These are phyloP conservation scores for Diphasiastrum complanatum DNA, from an alignment of 83 land plant genomes.

Conservation along the genomic window DNA sequence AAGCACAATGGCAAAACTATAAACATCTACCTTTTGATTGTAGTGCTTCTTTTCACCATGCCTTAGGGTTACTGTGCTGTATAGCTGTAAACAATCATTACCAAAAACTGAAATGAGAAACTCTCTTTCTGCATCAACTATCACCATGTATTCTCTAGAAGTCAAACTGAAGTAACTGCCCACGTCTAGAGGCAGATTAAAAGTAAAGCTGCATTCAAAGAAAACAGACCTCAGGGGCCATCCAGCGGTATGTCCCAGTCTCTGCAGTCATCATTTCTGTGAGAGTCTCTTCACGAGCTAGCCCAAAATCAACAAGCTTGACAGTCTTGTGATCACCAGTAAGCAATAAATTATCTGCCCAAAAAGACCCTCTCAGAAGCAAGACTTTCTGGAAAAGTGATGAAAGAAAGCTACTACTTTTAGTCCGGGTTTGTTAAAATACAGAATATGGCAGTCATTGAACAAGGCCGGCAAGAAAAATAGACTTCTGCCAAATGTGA, in stretches of 20 bases:
- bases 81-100: constrained; percentile 39
- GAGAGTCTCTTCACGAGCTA: constrained; percentile 80
- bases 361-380: neutral
- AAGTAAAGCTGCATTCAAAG: constrained; percentile 1
- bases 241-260: constrained; percentile 75
- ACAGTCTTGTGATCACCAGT: constrained; percentile 79
- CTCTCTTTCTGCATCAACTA: neutral
- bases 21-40: constrained; percentile 77
- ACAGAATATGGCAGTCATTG: no score
- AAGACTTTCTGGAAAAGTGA: neutral
- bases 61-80: constrained; percentile 78
- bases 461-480: no score
- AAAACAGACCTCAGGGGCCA: constrained; percentile 75
- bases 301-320: constrained; percentile 80
- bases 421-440: neutral
- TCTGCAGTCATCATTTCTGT: constrained; percentile 99
- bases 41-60: constrained; percentile 84
- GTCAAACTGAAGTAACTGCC: neutral
- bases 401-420: neutral
- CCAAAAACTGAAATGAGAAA: neutral
- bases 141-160: neutral
- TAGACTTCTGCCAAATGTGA: no score
- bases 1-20: constrained; percentile 77
- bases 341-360: constrained; percentile 62
- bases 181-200: neutral